A percentile compares a stretch with the other conserved stretches of the same genome.
These are phyloP conservation scores for Cyberlindnera samutprakarnensis DNA, from an alignment of 805 yeast genomes.

Conservation along the genomic window DNA sequence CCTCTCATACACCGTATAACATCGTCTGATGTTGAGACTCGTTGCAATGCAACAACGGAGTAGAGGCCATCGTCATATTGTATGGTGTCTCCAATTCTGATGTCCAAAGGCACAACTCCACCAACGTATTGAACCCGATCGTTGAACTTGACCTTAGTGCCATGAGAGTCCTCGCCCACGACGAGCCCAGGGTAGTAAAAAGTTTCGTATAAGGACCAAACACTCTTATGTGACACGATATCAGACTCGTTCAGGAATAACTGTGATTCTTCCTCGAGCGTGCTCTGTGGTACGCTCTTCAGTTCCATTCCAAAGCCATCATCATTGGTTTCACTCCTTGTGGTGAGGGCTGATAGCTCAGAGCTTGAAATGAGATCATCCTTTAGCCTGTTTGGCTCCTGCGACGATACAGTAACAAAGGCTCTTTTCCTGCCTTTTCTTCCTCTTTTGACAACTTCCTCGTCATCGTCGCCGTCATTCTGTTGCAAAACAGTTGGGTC, in stretches of 20 bases:
- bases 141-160: conserved; percentile 29
- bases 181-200: conserved; percentile 45
- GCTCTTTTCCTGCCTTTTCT: conserved; percentile 2
- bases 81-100: conserved; percentile 50
- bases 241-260: conserved; percentile 21
- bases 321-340: neutral
- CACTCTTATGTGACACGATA: conserved; percentile 29
- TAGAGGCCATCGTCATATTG: conserved; percentile 29
- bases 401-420: neutral
- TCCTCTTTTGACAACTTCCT: conserved; percentile 1
- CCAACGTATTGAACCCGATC: conserved; percentile 28
- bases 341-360: conserved; percentile 1
- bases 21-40: conserved; percentile 11
- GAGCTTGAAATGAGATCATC: conserved; percentile 1
- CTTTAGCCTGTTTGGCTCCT: neutral
- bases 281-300: neutral
- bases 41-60: conserved; percentile 39
- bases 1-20: conserved; percentile 53
- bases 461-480: conserved; percentile 1
- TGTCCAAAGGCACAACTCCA: conserved; percentile 34
- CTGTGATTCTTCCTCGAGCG: conserved; percentile 4
- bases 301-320: neutral
- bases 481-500: conserved; percentile 2
- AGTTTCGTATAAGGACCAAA: conserved; percentile 47
- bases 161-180: conserved; percentile 18